Base-by-base conservation (phyloP, 345 rosid species). In the Arabis alpina region DNA sequence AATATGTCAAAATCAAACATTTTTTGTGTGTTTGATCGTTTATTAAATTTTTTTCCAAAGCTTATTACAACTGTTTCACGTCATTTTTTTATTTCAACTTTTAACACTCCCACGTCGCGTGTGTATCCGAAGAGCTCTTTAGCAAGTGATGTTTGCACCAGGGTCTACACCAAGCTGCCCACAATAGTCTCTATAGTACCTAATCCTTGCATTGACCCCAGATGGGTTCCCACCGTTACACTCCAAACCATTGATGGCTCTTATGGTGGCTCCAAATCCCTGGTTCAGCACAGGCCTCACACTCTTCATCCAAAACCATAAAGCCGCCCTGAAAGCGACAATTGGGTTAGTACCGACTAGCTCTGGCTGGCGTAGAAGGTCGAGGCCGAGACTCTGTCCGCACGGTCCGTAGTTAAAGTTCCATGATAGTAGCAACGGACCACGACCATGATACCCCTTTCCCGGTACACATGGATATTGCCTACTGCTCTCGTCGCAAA, bases 301-400 rank as follows among this genome's bases (percentile, higher is more conserved):
- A 2, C 75, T 80, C 3, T 70, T 78, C 84, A 78, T 84, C 91
- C 91, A 86, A 66, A 77, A 86, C 88, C 88, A 84, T 10, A 86
- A 37, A 24, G 56, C 79, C 0, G 84, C 80, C 76, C 77, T 75
- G 64, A 84, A 86, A 9, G 88, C 76, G 32, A 80, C 64, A 42
- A 13, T 39, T 2, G 78, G 68, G 73, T 78, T 79, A 9, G 50
- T 79, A 51, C 79, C 68, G 2, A 82, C 88, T 0, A 63, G 76
- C 10, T 81, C 88, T 0, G 91, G 91, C 45, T 83, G 54, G 32
- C 54, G 28, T 25, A 84, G 51, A 8, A 79, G 81, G 36, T 81
- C 57, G 1, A 86, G 76, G 8, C 39, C n/a, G 2, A 86, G 64
- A 72, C 53, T 70, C 1, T 59, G 30, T 2, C 91, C 91, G 5